A percentile compares a stretch with the other conserved stretches of the same genome.
Conservation (phyloP, 1,284 basidiomycete species). For the Vanrija sp. region DNA sequence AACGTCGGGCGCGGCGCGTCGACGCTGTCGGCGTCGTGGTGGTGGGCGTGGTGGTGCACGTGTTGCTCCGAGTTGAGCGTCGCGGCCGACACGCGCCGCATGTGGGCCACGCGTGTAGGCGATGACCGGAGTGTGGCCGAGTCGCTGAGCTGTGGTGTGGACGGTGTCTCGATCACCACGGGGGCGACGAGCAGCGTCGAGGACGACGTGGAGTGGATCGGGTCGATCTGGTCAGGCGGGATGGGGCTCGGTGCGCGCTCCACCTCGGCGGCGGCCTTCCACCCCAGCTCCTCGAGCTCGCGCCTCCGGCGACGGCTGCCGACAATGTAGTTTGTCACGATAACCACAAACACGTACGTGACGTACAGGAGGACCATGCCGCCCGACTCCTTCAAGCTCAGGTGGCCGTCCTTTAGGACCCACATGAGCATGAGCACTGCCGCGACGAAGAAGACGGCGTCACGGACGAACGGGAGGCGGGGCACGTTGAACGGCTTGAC, state of each 20-base stretch:
- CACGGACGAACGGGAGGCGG: conserved; percentile 76
- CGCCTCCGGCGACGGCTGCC: conserved; percentile 46
- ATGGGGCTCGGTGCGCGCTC: neutral
- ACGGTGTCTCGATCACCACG: conserved; percentile 4
- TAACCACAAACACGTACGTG: conserved; percentile 72
- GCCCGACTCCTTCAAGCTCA: conserved; percentile 70
- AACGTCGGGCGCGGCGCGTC: conserved; percentile 25
- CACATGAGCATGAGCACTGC: conserved; percentile 70
- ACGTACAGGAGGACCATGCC: conserved; percentile 72
- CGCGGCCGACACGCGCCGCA: neutral
- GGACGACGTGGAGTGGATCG: neutral
- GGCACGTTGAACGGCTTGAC: conserved; percentile 87
- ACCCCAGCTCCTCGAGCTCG: conserved; percentile 35
- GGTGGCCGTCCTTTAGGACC: conserved; percentile 73
- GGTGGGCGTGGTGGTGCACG: neutral
- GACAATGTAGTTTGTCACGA: conserved; percentile 71
- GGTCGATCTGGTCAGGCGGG: conserved; percentile 3
- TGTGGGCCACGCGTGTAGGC: neutral
- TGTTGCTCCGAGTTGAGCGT: neutral
- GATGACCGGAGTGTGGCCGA: neutral
- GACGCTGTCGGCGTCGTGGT: neutral
- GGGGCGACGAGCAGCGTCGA: neutral
- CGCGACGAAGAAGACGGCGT: conserved; percentile 85
- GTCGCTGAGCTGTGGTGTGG: neutral
- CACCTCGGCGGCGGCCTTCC: conserved; percentile 6